Evolutionary conservation across 2,329 filamentous ascomycete genomes (phyloP).

Genomic region (Dendryphion nanum): DNA sequence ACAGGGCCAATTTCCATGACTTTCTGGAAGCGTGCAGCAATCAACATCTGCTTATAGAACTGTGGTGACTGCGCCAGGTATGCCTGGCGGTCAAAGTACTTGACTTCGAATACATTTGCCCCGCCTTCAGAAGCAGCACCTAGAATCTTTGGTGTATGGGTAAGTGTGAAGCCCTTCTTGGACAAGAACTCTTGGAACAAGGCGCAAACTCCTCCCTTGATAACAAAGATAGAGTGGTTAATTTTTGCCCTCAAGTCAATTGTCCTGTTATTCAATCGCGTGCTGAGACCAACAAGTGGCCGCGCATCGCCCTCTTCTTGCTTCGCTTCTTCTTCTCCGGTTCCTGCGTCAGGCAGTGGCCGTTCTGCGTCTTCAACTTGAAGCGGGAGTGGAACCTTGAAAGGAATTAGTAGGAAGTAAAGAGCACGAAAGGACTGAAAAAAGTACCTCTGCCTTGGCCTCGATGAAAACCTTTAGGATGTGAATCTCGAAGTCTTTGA

Average conservation of each 20-base stretch:
- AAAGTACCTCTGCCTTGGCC: conserved; percentile 61
- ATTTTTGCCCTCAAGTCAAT: conserved; percentile 91
- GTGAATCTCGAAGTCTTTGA: conserved; percentile 81
- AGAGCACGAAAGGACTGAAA: too few relatives aligned
- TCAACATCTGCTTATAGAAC: conserved; percentile 85
- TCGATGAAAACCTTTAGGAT: conserved; percentile 81
- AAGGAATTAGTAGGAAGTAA: too few relatives aligned
- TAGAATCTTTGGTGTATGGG: conserved; percentile 87
- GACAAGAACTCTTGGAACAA: conserved; percentile 80
- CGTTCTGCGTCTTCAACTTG: conserved; percentile 55
- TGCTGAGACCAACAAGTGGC: conserved; percentile 77
- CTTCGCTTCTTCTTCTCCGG: conserved; percentile 50
- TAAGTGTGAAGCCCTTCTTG: conserved; percentile 71
- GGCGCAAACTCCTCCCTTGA: conserved; percentile 63
- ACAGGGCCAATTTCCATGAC: conserved; percentile 79
- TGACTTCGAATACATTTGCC: conserved; percentile 83
- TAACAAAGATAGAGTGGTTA: conserved; percentile 81
- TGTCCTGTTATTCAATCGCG: conserved; percentile 84
- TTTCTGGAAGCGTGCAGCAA: conserved; percentile 73
- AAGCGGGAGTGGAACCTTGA: conserved; percentile 61
- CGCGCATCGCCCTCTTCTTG: conserved; percentile 53
- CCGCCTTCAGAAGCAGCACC: conserved; percentile 91
- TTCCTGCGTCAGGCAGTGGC: conserved; percentile 47
- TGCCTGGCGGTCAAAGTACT: conserved; percentile 84
- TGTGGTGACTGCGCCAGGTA: conserved; percentile 79